Evolutionary conservation across 164 flowering plant species (phyloP).

Genomic region (Stephania yunnanensis): DNA sequence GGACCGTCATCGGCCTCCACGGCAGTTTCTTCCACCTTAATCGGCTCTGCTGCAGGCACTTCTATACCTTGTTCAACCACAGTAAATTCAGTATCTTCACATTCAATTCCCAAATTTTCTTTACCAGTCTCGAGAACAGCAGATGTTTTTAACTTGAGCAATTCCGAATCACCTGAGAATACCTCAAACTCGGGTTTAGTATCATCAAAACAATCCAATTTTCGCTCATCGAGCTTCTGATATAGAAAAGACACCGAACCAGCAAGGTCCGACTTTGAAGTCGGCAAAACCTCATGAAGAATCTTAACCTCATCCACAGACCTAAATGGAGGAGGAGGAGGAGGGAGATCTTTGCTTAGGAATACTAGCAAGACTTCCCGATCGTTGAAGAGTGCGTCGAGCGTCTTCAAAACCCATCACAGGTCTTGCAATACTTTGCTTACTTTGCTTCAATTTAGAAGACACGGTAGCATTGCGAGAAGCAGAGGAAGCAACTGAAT

Average conservation of each 20-base stretch:
- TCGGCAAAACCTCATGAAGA: slow-evolving; percentile 72
- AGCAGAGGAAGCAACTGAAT: slow-evolving; percentile 12
- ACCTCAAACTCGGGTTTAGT: slow-evolving; percentile 39
- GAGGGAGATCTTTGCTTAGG: slow-evolving; percentile 21
- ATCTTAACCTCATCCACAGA: slow-evolving; percentile 58
- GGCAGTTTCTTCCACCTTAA: slow-evolving; percentile 20
- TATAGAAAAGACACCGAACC: slow-evolving; percentile 32
- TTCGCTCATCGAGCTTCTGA: slow-evolving; percentile 47
- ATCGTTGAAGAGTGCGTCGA: slow-evolving; percentile 25
- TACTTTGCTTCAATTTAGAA: slow-evolving; percentile 15
- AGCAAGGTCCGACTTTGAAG: slow-evolving; percentile 38
- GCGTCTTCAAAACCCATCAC: slow-evolving; percentile 20
- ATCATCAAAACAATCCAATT: slow-evolving; percentile 23
- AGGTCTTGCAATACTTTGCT: slow-evolving; percentile 18
- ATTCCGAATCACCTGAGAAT: not conserved
- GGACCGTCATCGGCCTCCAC: slow-evolving; percentile 9
- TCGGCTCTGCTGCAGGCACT: slow-evolving; percentile 15
- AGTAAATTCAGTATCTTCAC: slow-evolving; percentile 39
- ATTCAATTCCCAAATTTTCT: slow-evolving; percentile 26
- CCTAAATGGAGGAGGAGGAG: slow-evolving; percentile 25
- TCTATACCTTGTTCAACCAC: slow-evolving; percentile 60
- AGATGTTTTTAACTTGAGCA: slow-evolving; percentile 16
- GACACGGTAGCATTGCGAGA: slow-evolving; percentile 19
- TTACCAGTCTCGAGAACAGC: slow-evolving; percentile 16
- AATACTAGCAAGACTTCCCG: slow-evolving; percentile 35